Percentiles rank a stretch among this genome's conserved stretches.
These are phyloP conservation scores for Oryza nivara DNA, from an alignment of 176 grass and related monocot genomes.

Conservation along the genomic window DNA sequence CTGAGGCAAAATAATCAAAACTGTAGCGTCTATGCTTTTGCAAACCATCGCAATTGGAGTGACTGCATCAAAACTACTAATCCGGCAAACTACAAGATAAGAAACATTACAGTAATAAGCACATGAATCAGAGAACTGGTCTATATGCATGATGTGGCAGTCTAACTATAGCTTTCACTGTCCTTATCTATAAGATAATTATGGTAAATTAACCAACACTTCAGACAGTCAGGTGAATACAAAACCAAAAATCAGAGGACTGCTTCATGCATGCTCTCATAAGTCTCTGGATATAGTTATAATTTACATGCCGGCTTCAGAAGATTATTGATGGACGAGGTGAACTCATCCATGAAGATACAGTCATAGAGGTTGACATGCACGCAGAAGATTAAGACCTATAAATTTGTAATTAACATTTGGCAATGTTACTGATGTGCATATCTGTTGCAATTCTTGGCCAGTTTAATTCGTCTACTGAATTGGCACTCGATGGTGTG, in stretches of 20 bases:
- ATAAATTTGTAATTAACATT: neutral
- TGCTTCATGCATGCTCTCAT: no score
- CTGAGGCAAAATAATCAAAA: constrained; percentile 32
- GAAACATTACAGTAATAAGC: neutral
- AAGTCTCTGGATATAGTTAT: no score
- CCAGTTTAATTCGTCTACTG: neutral
- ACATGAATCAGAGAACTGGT: constrained; percentile 10
- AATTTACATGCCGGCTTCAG: no score
- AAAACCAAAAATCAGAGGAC: no score
- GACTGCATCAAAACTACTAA: constrained; percentile 25
- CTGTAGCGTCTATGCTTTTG: neutral
- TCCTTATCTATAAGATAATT: neutral
- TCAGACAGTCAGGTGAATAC: neutral
- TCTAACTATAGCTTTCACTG: constrained; percentile 1
- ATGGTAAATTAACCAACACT: neutral
- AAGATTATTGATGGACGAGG: neutral
- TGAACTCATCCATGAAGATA: constrained; percentile 1
- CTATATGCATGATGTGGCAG: neutral
- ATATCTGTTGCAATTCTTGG: neutral
- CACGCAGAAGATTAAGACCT: neutral
- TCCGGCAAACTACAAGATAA: neutral
- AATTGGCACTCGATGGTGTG: constrained; percentile 6
- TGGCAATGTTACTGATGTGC: neutral
- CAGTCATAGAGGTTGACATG: neutral
- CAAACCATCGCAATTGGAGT: neutral